Evolutionary conservation across 2,329 filamentous ascomycete genomes (phyloP).

Genomic region (Helminthosporium solani): DNA sequence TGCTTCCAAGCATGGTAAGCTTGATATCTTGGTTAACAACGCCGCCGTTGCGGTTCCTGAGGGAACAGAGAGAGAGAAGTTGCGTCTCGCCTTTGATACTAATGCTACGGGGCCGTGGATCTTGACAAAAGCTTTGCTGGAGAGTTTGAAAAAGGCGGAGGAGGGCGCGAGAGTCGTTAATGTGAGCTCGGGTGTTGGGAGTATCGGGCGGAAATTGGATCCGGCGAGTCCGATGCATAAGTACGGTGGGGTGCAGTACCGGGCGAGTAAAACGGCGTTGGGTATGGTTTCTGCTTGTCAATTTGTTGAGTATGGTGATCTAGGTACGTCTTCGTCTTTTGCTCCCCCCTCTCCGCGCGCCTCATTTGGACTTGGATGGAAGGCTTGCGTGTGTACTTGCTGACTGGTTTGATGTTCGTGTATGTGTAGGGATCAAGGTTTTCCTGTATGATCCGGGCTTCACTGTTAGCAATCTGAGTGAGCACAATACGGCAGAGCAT

Average conservation of each 20-base stretch:
- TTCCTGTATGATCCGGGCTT: conserved; percentile 45
- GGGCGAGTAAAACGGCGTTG: conserved; percentile 42
- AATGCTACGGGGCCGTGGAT: conserved; percentile 32
- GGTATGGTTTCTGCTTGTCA: conserved; percentile 43
- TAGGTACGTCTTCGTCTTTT: conserved; percentile 5
- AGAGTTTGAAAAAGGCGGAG: conserved; percentile 16
- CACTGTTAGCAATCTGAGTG: conserved; percentile 36
- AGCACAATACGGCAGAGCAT: conserved; percentile 35
- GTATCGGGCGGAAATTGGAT: conserved; percentile 32
- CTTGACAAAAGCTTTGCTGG: conserved; percentile 22
- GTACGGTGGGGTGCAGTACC: conserved; percentile 31
- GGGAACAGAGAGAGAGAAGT: conserved; percentile 24
- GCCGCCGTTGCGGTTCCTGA: conserved; percentile 31
- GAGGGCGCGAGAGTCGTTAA: conserved; percentile 36
- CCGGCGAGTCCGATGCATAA: conserved; percentile 29
- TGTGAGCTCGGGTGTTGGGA: conserved; percentile 38
- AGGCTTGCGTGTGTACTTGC: no score
- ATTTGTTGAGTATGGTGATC: conserved; percentile 28
- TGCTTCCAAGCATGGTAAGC: conserved; percentile 31
- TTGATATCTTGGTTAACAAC: conserved; percentile 45
- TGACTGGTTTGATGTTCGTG: no score
- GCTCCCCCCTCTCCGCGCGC: no score
- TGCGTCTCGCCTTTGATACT: conserved; percentile 29
- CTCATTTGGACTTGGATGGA: no score
- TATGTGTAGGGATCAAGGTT: conserved; percentile 32